phyloP scores from a whole-genome alignment of 148 eudicot species.

The Spergularia marina region DNA sequence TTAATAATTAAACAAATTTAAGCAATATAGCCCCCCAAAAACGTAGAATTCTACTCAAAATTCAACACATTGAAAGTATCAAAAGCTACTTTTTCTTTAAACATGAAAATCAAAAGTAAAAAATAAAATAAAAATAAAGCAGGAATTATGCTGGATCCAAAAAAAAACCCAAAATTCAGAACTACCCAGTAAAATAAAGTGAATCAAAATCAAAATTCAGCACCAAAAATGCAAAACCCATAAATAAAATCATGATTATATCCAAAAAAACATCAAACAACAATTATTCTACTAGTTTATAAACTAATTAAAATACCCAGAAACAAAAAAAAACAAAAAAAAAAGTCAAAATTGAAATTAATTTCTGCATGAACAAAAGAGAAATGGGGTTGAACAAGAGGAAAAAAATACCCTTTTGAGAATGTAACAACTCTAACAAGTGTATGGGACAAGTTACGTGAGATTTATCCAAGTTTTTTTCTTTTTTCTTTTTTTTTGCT shows the following conservation, averaged over 20 bases:
- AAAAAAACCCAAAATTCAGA: conserved; percentile 11
- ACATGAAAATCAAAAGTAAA: neutral
- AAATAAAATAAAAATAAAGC: neutral
- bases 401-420: neutral
- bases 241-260: neutral
- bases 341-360: neutral
- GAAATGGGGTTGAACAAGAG: conserved; percentile 6
- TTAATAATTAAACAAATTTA: neutral
- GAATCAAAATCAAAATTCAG: conserved; percentile 18
- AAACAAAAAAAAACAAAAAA: neutral
- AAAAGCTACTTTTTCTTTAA: conserved; percentile 3
- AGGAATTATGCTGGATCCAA: conserved; percentile 6
- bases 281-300: neutral
- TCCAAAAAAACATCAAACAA: neutral
- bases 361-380: neutral
- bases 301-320: neutral
- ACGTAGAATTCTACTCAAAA: neutral
- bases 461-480: neutral
- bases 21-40: conserved; percentile 17
- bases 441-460: neutral
- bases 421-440: neutral
- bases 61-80: neutral
- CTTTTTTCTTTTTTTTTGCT: too few relatives aligned
- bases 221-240: conserved; percentile 1
- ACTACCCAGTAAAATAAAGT: conserved; percentile 9